Conservation (phyloP, 306 rosid species). For the Aeschynomene evenia region DNA sequence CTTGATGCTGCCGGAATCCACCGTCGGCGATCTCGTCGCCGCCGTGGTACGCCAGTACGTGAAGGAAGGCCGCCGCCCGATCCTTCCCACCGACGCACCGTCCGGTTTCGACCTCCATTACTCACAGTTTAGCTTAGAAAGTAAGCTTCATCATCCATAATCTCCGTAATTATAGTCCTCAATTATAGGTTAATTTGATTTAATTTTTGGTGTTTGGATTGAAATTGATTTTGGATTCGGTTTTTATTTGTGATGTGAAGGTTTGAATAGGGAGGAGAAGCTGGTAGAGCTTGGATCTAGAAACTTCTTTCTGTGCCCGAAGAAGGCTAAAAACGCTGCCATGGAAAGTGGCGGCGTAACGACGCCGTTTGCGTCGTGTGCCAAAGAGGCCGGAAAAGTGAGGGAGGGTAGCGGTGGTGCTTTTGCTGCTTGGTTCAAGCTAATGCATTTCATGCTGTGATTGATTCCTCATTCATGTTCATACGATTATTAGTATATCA, state of each 20-base stretch:
- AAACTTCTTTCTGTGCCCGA: constrained; percentile 68
- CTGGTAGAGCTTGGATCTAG: constrained; percentile 66
- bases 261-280: constrained; percentile 64
- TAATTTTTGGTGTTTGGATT: not conserved
- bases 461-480: not conserved
- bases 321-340: not conserved
- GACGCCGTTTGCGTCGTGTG: constrained; percentile 54
- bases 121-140: constrained; percentile 93
- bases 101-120: constrained; percentile 73
- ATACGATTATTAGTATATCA: not conserved
- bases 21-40: constrained; percentile 59
- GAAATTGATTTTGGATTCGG: not conserved
- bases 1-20: constrained; percentile 50
- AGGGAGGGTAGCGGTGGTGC: constrained; percentile 24
- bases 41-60: constrained; percentile 51
- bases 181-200: not conserved
- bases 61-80: constrained; percentile 84
- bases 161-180: not conserved
- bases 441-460: constrained; percentile 61
- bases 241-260: constrained; percentile 36
- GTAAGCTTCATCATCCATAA: constrained; percentile 40
- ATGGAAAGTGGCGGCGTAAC: constrained; percentile 23
- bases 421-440: constrained; percentile 57
- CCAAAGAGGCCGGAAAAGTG: constrained; percentile 43
- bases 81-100: constrained; percentile 42